phyloP scores from a whole-genome alignment of 371 early-diverging fungal genomes.

The Saksenaea vasiformis region DNA sequence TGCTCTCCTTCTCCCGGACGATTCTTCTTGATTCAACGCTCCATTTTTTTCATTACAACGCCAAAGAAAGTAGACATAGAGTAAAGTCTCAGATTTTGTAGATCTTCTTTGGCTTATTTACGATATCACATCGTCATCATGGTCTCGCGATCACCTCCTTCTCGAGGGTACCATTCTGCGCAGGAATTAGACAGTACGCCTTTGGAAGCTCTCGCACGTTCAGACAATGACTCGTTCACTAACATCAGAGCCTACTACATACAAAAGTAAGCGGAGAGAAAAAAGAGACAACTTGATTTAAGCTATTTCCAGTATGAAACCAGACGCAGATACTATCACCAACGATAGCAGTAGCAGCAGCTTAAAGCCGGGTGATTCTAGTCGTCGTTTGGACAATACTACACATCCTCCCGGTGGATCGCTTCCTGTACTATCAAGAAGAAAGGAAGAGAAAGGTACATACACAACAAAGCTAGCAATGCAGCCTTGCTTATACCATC shows the following conservation, averaged over 20 bases:
- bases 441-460: neutral
- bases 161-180: constrained; percentile 3
- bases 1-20: constrained; percentile 3
- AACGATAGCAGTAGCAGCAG: neutral
- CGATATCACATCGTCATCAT: neutral
- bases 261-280: neutral
- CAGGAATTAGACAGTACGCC: neutral
- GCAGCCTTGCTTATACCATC: neutral
- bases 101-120: neutral
- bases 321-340: neutral
- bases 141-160: neutral
- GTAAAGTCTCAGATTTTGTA: neutral
- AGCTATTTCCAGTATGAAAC: neutral
- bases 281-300: neutral
- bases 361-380: neutral
- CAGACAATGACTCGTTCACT: neutral
- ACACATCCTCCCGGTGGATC: neutral
- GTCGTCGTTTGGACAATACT: neutral
- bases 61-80: neutral
- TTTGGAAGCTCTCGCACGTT: neutral
- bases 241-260: constrained; percentile 1
- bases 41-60: neutral
- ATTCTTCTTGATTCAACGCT: neutral
- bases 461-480: neutral
- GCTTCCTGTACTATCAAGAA: neutral